A percentile compares a stretch with the other conserved stretches of the same genome.
Conservation (phyloP, 352 stramenopile genomes). For the Phytophthora parvispora region DNA sequence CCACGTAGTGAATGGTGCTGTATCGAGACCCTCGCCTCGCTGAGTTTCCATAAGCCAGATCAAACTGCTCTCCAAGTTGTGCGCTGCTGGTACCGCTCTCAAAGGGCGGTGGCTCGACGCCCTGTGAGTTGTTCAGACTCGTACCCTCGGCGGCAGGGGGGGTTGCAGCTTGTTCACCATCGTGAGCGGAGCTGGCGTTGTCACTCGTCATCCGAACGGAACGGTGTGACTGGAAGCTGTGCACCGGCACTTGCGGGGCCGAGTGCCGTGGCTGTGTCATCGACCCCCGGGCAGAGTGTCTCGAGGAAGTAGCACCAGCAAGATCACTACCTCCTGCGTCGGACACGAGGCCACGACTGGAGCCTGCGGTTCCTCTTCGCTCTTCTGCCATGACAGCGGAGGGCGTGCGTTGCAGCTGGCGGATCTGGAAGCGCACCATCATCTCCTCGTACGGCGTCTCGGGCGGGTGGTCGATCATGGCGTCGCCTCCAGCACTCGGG, state of each 20-base stretch:
- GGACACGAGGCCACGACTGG: background rate
- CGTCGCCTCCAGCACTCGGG: background rate
- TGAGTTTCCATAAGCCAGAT: background rate
- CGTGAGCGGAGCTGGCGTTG: background rate
- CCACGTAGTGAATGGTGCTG: background rate
- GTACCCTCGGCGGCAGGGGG: background rate
- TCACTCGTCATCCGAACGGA: background rate
- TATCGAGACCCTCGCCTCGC: background rate
- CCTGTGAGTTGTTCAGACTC: background rate
- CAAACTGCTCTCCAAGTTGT: slow-evolving; percentile 3
- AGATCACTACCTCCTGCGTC: background rate
- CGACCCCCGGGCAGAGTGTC: background rate
- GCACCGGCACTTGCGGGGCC: background rate
- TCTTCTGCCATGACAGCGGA: background rate
- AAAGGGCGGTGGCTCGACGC: background rate
- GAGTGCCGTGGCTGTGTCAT: background rate
- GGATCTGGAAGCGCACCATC: slow-evolving; percentile 53
- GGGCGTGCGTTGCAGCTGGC: slow-evolving; percentile 18
- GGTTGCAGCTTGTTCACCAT: background rate
- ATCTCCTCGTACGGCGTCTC: slow-evolving; percentile 41
- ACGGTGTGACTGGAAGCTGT: background rate
- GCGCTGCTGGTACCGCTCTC: slow-evolving; percentile 4
- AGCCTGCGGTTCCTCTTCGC: background rate
- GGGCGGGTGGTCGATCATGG: background rate
- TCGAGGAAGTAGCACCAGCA: background rate